Conservation (phyloP, 495 filamentous ascomycete species). For the Talaromyces nanjingensis region DNA sequence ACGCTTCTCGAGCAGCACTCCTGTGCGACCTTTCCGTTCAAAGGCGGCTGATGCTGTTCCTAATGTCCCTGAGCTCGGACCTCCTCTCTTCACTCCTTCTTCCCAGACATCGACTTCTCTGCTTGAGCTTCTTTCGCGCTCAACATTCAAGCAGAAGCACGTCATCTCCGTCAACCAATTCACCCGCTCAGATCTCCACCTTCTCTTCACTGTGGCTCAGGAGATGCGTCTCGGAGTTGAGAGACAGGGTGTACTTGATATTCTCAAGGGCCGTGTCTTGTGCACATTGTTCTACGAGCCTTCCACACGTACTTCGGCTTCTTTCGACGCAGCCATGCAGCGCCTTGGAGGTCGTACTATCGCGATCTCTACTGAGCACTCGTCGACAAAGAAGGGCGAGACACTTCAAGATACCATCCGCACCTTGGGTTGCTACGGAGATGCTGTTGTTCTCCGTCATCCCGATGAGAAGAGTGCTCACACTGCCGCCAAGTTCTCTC, state of each 20-base stretch:
- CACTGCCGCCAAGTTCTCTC: conserved; percentile 75
- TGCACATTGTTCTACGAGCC: conserved; percentile 96
- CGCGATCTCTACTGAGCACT: conserved; percentile 68
- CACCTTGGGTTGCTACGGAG: conserved; percentile 87
- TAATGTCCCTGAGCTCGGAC: conserved; percentile 44
- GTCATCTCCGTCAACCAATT: conserved; percentile 89
- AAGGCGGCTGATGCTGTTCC: conserved; percentile 24
- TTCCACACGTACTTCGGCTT: conserved; percentile 89
- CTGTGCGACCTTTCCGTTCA: conserved; percentile 23
- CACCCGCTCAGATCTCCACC: conserved; percentile 74
- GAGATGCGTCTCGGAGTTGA: conserved; percentile 94
- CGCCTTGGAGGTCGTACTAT: conserved; percentile 82
- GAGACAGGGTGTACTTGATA: conserved; percentile 77
- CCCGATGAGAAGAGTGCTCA: conserved; percentile 72
- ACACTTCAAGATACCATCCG: conserved; percentile 87
- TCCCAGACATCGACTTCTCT: conserved; percentile 51
- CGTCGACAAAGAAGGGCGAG: conserved; percentile 88
- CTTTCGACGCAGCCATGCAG: conserved; percentile 98
- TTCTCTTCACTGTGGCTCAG: conserved; percentile 91
- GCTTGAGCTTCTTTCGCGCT: conserved; percentile 64
- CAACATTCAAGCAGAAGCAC: conserved; percentile 78
- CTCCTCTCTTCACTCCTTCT: conserved; percentile 38
- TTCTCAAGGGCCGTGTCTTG: conserved; percentile 78
- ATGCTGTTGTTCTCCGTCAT: conserved; percentile 90
- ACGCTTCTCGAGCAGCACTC: conserved; percentile 37